phyloP scores from a whole-genome alignment of 805 yeast genomes.

The Myxozyma neotropica region DNA sequence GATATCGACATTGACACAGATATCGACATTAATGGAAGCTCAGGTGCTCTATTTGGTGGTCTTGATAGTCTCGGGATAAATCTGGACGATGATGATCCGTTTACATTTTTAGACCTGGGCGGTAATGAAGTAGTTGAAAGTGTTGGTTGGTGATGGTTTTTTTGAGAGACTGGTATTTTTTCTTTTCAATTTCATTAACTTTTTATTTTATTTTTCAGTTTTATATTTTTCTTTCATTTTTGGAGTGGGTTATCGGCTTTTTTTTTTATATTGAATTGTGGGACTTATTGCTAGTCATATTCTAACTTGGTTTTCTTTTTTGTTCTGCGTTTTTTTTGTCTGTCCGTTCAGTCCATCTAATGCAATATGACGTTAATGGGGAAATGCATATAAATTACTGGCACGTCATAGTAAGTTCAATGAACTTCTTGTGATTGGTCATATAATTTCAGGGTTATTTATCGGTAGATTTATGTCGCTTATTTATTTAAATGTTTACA shows the following conservation, averaged over 20 bases:
- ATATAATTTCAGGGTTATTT: too few relatives aligned
- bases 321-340: too few relatives aligned
- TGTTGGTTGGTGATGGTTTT: conserved; percentile 13
- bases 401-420: too few relatives aligned
- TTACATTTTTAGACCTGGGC: conserved; percentile 24
- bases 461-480: too few relatives aligned
- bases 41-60: background rate
- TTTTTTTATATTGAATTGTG: background rate
- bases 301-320: background rate
- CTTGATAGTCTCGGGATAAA: conserved; percentile 4
- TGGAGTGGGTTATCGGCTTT: background rate
- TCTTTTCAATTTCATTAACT: background rate
- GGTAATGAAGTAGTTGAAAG: conserved; percentile 27
- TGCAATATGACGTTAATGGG: too few relatives aligned
- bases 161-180: background rate
- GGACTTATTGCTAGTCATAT: background rate
- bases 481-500: too few relatives aligned
- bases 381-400: too few relatives aligned
- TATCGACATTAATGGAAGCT: background rate
- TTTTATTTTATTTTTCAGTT: background rate
- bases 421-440: too few relatives aligned
- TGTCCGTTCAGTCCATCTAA: too few relatives aligned
- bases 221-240: background rate
- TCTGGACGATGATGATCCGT: conserved; percentile 22
- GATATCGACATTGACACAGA: conserved; percentile 23